These are phyloP conservation scores for Borovskyia barvae DNA, from an alignment of 208 protist genomes.

Conservation along the genomic window DNA sequence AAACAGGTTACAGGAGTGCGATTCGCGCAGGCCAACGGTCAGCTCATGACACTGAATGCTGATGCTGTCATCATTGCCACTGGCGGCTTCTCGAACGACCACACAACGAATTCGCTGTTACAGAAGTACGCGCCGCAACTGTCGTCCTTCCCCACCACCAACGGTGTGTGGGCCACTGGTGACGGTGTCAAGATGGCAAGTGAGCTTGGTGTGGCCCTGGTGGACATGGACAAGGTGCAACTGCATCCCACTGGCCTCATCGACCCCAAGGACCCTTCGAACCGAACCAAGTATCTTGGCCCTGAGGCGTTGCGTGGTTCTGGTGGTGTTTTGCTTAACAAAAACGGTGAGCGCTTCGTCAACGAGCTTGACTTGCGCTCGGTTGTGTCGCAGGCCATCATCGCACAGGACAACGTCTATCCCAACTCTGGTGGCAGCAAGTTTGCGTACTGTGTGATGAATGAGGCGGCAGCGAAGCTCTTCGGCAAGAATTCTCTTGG, in stretches of 20 bases:
- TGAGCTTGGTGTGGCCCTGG: constrained; percentile 65
- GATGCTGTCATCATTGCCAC: constrained; percentile 89
- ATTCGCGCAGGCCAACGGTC: constrained; percentile 10
- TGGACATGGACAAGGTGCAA: constrained; percentile 94
- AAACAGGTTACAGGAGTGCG: constrained; percentile 54
- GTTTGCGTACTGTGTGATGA: constrained; percentile 87
- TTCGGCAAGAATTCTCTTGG: constrained; percentile 76
- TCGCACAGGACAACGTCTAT: constrained; percentile 63
- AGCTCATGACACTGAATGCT: constrained; percentile 42
- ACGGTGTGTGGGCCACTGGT: constrained; percentile 83
- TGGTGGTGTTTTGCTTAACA: constrained; percentile 94
- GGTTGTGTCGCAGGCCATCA: constrained; percentile 91
- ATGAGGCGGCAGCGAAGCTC: constrained; percentile 58
- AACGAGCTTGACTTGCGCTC: constrained; percentile 95
- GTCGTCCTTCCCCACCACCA: constrained; percentile 84
- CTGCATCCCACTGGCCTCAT: constrained; percentile 97
- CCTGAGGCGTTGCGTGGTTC: constrained; percentile 95
- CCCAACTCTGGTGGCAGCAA: constrained; percentile 51
- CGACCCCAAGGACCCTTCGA: constrained; percentile 86
- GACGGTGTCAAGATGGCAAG: constrained; percentile 79
- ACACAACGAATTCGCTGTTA: constrained; percentile 61
- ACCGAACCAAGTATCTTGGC: constrained; percentile 91
- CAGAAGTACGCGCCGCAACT: constrained; percentile 76
- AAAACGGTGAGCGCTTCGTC: constrained; percentile 89
- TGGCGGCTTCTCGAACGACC: constrained; percentile 85